Evolutionary conservation across 768 basidiomycete genomes (phyloP), one percentile per base, ranked within the genome.

Genomic region (Lepiota venenata): DNA sequence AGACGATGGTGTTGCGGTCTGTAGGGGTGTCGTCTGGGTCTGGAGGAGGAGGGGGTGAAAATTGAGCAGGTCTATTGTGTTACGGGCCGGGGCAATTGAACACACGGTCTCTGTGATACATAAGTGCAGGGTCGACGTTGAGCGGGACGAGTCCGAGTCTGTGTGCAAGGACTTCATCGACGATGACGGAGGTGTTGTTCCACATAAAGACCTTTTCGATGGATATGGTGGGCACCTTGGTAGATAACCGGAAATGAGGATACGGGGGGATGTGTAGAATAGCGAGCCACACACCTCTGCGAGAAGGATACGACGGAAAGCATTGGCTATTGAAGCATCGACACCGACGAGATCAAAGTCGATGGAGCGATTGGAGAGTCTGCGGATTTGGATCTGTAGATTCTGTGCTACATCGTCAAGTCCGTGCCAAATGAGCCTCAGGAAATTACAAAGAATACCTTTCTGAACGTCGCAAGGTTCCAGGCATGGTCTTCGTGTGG

Each of bases 301-400:
- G 44, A 98, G 90, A 66, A 98, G 77, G 51, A 97, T 93, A 53
- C 97, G 79, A 22, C 97, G 79, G 59, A 96, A 83, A 0, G 96
- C 93, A 68, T 99, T 98, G 27, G 97, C 94, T 55, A 99, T 90
- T 14, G 93, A 91, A 0, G 97, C 91, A 67, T 99, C 96, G 25
- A 98, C 88, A 4, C 96, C 95, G 52, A 98, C 81, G 42, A 98
- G 75, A 71, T 99, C 97, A 68, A 99, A 96, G 60, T 98, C 95
- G 57, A 97, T 82, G 2, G 88, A 87, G 14, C 87, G 80, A 40
- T 88, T 80, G 0, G 94, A 96, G 35, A 95, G 73, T 40, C 90
- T 80, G 56, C 89, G 83, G 35, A 97, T 78, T 53, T 85, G 77
- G 9, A 93, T 82, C 64, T 76, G 73, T 51, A 95, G 74, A 63